These are phyloP conservation scores for Talaromyces amestolkiae DNA, from an alignment of 2,329 filamentous ascomycete genomes.

Conservation along the genomic window DNA sequence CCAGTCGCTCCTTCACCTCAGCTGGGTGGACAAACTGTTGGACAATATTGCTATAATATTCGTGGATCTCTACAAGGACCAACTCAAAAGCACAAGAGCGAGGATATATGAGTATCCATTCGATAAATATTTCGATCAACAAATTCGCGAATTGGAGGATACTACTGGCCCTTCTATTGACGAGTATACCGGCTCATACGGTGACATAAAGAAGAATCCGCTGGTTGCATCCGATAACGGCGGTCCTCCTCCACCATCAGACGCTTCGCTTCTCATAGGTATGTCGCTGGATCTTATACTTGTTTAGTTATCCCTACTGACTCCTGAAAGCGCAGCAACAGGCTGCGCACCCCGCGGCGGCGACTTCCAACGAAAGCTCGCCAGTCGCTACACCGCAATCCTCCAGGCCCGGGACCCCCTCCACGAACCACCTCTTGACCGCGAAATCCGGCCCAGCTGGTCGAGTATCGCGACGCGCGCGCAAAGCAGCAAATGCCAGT, in stretches of 20 bases:
- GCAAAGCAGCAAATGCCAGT: conserved; percentile 59
- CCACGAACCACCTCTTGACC: conserved; percentile 63
- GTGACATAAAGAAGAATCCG: conserved; percentile 45
- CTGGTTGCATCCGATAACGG: conserved; percentile 50
- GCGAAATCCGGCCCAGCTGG: conserved; percentile 71
- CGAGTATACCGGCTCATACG: conserved; percentile 31
- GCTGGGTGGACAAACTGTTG: conserved; percentile 94
- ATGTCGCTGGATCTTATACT: conserved; percentile 17
- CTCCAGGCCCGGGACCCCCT: conserved; percentile 76
- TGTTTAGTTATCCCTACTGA: conserved; percentile 23
- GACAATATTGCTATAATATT: conserved; percentile 94
- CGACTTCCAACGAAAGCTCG: conserved; percentile 64
- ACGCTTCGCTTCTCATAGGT: conserved; percentile 54
- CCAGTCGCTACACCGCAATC: conserved; percentile 69
- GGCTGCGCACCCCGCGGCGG: conserved; percentile 41
- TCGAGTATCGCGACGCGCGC: conserved; percentile 76
- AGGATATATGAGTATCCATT: conserved; percentile 81
- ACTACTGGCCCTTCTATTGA: conserved; percentile 42
- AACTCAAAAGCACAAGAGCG: conserved; percentile 76
- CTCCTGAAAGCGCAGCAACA: conserved; percentile 39
- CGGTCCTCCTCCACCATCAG: conserved; percentile 51
- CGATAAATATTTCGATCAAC: conserved; percentile 90
- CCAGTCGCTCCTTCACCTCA: conserved; percentile 87
- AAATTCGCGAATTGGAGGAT: conserved; percentile 70
- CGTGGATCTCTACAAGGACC: conserved; percentile 81